Percentiles rank a stretch among this genome's conserved stretches.
Evolutionary conservation across 768 basidiomycete species (phyloP).

Genomic region (Rhodocollybia butyracea): DNA sequence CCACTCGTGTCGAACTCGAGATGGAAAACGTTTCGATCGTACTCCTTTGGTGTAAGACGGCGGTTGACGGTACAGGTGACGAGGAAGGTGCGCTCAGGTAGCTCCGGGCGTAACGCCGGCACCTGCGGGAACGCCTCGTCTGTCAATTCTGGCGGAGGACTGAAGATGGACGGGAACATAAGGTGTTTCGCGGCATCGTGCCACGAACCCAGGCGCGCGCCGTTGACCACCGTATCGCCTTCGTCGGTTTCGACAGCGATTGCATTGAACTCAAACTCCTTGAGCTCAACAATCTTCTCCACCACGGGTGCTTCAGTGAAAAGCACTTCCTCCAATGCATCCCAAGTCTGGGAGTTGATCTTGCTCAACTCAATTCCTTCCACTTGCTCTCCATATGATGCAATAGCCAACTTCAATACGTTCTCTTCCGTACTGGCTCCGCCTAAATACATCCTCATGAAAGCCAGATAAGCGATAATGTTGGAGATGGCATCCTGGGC

Average conservation of each 20-base stretch:
- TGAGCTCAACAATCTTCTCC: constrained; percentile 33
- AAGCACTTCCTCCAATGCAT: constrained; percentile 56
- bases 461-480: constrained; percentile 70
- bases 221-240: constrained; percentile 57
- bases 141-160: constrained; percentile 39
- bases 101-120: constrained; percentile 79
- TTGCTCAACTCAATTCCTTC: constrained; percentile 48
- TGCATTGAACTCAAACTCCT: constrained; percentile 69
- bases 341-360: constrained; percentile 62
- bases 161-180: constrained; percentile 81
- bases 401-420: constrained; percentile 49
- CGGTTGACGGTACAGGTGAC: constrained; percentile 93
- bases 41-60: constrained; percentile 90
- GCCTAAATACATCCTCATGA: constrained; percentile 83
- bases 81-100: constrained; percentile 87
- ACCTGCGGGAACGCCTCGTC: constrained; percentile 51
- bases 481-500: constrained; percentile 44
- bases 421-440: constrained; percentile 50
- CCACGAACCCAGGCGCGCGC: constrained; percentile 65
- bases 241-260: constrained; percentile 61
- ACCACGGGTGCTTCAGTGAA: constrained; percentile 22
- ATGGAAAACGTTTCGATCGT: constrained; percentile 99
- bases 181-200: constrained; percentile 87
- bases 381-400: constrained; percentile 41
- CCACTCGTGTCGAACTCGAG: constrained; percentile 91